Evolutionary conservation across 176 grass and related monocot species (phyloP).

Genomic region (Dendrocalamus sinicus): DNA sequence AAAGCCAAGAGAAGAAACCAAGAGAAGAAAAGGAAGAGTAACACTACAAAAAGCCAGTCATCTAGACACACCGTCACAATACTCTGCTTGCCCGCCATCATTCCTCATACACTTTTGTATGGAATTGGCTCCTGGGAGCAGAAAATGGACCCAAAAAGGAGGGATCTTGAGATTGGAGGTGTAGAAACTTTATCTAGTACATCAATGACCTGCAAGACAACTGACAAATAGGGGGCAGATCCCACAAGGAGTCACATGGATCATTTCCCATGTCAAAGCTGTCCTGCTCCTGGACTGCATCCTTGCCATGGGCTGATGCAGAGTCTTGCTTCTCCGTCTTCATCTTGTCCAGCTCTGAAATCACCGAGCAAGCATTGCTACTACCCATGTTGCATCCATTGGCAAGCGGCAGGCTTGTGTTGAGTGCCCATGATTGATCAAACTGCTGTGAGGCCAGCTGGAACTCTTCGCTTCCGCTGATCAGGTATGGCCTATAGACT

Average conservation of each 20-base stretch:
- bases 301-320: conserved; percentile 39
- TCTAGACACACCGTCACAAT: conserved; percentile 35
- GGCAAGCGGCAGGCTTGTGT: background rate
- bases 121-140: conserved; percentile 54
- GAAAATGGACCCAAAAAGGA: conserved; percentile 37
- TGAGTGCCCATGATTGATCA: conserved; percentile 42
- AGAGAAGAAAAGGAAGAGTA: background rate
- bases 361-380: background rate
- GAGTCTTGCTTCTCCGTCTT: conserved; percentile 54
- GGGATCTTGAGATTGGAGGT: background rate
- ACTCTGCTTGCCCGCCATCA: conserved; percentile 46
- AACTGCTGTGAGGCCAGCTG: conserved; percentile 26
- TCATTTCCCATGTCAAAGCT: conserved; percentile 45
- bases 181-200: conserved; percentile 44
- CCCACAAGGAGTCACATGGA: conserved; percentile 60
- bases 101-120: conserved; percentile 56
- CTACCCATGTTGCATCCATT: conserved; percentile 6
- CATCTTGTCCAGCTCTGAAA: conserved; percentile 44
- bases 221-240: conserved; percentile 61
- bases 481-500: conserved; percentile 34
- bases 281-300: conserved; percentile 42
- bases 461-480: conserved; percentile 35
- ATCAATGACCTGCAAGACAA: conserved; percentile 55
- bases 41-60: conserved; percentile 9
- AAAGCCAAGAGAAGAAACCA: background rate